Conservation (phyloP, 805 yeast genomes). For the Barnettozyma sp. region DNA sequence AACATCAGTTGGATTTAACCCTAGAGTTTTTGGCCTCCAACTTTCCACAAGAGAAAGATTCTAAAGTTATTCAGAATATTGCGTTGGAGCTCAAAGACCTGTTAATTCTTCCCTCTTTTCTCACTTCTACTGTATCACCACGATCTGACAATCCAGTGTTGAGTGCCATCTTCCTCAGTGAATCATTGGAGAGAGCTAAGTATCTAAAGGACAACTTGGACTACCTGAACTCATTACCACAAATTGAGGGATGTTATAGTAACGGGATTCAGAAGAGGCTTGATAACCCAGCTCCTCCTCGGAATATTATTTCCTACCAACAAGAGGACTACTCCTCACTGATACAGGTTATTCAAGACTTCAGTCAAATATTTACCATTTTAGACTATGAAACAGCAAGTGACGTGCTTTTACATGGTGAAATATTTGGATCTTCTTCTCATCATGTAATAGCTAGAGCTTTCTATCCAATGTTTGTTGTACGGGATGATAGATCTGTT, state of each 20-base stretch:
- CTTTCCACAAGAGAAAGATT: conserved; percentile 16
- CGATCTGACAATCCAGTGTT: conserved; percentile 7
- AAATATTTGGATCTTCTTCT: conserved; percentile 27
- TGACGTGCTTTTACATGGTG: conserved; percentile 29
- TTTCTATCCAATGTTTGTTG: conserved; percentile 50
- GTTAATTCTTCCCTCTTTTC: conserved; percentile 16
- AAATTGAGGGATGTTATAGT: conserved; percentile 36
- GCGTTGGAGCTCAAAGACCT: conserved; percentile 18
- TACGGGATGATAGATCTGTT: conserved; percentile 55
- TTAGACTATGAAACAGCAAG: conserved; percentile 24
- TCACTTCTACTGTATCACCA: conserved; percentile 14
- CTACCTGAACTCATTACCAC: conserved; percentile 20
- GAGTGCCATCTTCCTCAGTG: conserved; percentile 15
- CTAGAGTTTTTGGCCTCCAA: conserved; percentile 28
- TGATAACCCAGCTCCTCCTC: conserved; percentile 43
- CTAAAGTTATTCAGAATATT: conserved; percentile 16
- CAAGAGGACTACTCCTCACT: conserved; percentile 26
- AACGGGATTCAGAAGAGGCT: conserved; percentile 40
- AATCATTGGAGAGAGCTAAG: conserved; percentile 7
- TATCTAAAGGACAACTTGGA: conserved; percentile 13
- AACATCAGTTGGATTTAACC: conserved; percentile 27
- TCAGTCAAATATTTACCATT: conserved; percentile 30
- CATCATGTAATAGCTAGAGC: conserved; percentile 52
- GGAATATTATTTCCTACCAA: conserved; percentile 27
- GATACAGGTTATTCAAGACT: conserved; percentile 31